These are phyloP conservation scores for Tuber calosporum DNA, from an alignment of 495 filamentous ascomycete genomes.

Conservation along the genomic window DNA sequence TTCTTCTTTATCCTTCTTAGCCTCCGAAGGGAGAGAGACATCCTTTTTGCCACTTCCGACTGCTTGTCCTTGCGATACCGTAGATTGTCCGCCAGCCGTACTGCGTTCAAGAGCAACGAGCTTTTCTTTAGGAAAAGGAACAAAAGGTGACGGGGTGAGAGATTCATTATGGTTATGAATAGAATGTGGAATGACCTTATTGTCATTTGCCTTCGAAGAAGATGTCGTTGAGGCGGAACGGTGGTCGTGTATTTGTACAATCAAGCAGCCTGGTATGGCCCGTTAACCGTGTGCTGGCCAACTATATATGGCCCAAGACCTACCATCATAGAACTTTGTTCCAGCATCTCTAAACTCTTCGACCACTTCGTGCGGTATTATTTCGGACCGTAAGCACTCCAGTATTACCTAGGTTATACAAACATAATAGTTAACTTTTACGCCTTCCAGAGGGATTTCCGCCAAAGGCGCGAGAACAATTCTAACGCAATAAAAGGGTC, in stretches of 20 bases:
- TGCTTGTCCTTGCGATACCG: slow-evolving; percentile 16
- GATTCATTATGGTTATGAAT: slow-evolving; percentile 85
- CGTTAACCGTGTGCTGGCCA: slow-evolving; percentile 11
- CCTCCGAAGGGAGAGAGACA: slow-evolving; percentile 12
- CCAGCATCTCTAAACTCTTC: slow-evolving; percentile 58
- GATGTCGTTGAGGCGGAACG: slow-evolving; percentile 56
- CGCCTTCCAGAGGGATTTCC: not conserved
- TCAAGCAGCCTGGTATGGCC: slow-evolving; percentile 61
- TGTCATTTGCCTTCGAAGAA: slow-evolving; percentile 51
- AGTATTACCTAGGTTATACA: slow-evolving; percentile 47
- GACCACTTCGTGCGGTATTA: slow-evolving; percentile 66
- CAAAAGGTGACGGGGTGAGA: slow-evolving; percentile 79
- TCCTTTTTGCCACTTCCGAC: slow-evolving; percentile 36
- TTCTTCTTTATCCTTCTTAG: slow-evolving; percentile 47
- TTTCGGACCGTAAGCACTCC: slow-evolving; percentile 53
- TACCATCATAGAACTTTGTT: slow-evolving; percentile 87
- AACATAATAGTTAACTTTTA: not conserved
- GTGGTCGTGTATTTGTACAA: slow-evolving; percentile 85
- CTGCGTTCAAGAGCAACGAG: slow-evolving; percentile 9
- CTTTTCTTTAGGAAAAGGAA: slow-evolving; percentile 66
- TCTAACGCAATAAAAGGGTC: slow-evolving; percentile 6
- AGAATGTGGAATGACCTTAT: slow-evolving; percentile 65
- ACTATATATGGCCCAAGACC: slow-evolving; percentile 8
- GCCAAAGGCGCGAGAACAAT: not conserved
- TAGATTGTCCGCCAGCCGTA: slow-evolving; percentile 15